Conservation (phyloP, 805 yeast species). For the Kodamaea restingae region DNA sequence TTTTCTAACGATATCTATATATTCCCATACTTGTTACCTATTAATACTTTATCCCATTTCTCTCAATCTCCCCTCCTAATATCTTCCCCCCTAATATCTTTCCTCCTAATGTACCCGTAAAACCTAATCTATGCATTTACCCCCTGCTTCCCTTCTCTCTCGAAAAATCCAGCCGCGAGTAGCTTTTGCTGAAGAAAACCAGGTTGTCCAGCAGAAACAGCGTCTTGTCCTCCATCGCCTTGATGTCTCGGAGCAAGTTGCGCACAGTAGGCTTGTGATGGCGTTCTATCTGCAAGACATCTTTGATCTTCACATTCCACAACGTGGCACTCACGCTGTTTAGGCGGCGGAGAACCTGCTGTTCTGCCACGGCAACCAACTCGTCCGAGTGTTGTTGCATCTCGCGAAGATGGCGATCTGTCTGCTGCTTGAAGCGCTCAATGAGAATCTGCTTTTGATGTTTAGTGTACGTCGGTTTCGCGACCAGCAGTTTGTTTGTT, state of each 20-base stretch:
- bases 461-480: conserved; percentile 18
- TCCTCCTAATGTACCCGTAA: no score
- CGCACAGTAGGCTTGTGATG: conserved; percentile 19
- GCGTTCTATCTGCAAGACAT: conserved; percentile 45
- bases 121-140: no score
- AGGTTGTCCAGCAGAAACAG: conserved; percentile 5
- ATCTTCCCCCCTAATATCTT: no score
- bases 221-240: conserved; percentile 6
- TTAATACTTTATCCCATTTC: no score
- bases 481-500: neutral
- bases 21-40: no score
- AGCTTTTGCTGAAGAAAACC: conserved; percentile 5
- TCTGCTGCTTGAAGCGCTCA: conserved; percentile 21
- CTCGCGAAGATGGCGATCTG: conserved; percentile 17
- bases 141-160: no score
- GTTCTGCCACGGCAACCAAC: conserved; percentile 25
- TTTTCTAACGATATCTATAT: no score
- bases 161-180: neutral
- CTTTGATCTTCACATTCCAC: conserved; percentile 45
- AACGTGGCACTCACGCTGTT: conserved; percentile 46
- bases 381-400: conserved; percentile 25
- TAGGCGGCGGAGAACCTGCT: conserved; percentile 38
- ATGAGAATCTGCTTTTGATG: conserved; percentile 37
- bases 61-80: no score
- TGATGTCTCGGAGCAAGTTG: conserved; percentile 11